Percentiles rank a stretch among this genome's conserved stretches.
Evolutionary conservation across 306 rosid species (phyloP).

Genomic region (Trifolium subterraneum): DNA sequence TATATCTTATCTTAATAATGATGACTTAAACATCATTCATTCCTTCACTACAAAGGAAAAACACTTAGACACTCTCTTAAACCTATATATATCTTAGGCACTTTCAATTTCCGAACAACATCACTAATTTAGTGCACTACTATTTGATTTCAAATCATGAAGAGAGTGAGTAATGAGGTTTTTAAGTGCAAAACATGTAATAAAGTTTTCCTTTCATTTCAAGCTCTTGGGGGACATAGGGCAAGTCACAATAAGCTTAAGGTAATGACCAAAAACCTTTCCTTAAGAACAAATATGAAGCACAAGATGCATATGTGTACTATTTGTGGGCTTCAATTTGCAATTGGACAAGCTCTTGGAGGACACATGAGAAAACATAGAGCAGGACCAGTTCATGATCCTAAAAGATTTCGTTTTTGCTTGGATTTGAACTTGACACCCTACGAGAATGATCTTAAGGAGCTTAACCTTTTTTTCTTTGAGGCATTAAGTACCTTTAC

Average conservation of each 20-base stretch:
- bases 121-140: background rate
- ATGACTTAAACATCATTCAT: background rate
- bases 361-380: slow-evolving; percentile 86
- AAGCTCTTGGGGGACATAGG: slow-evolving; percentile 85
- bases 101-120: background rate
- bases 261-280: slow-evolving; percentile 1
- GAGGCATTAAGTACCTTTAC: background rate
- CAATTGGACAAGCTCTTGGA: slow-evolving; percentile 74
- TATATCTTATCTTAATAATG: background rate
- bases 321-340: slow-evolving; percentile 65
- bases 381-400: slow-evolving; percentile 8
- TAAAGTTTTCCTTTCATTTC: slow-evolving; percentile 61
- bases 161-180: slow-evolving; percentile 49
- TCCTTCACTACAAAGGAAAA: slow-evolving; percentile 8
- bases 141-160: slow-evolving; percentile 41
- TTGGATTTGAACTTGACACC: slow-evolving; percentile 62
- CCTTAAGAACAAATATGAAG: background rate
- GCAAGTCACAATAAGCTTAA: slow-evolving; percentile 72
- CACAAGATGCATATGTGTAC: slow-evolving; percentile 60
- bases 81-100: background rate
- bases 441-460: slow-evolving; percentile 45
- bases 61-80: background rate
- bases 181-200: slow-evolving; percentile 72
- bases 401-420: slow-evolving; percentile 38
- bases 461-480: background rate